These are phyloP conservation scores for Aegilops longissima DNA, from an alignment of 176 grass and related monocot genomes.

Conservation along the genomic window DNA sequence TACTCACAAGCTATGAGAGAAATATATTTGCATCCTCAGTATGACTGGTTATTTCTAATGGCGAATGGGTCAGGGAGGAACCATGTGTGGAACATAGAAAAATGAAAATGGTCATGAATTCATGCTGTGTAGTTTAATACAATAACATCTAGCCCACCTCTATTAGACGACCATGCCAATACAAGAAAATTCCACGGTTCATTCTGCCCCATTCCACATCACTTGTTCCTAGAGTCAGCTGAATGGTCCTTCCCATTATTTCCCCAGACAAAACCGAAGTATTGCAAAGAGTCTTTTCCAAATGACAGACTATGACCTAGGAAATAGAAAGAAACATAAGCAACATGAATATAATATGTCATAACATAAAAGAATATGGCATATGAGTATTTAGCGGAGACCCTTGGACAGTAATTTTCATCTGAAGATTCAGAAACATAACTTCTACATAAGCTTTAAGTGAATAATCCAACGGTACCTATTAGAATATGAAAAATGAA, in stretches of 20 bases:
- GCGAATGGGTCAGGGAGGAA: neutral
- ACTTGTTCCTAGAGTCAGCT: conserved; percentile 69
- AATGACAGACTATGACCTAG: conserved; percentile 58
- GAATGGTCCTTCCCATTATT: conserved; percentile 61
- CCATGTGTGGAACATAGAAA: neutral
- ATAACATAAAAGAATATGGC: conserved; percentile 19
- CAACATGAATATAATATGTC: conserved; percentile 17
- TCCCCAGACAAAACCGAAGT: conserved; percentile 51
- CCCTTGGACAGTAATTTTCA: conserved; percentile 74
- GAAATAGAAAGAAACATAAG: neutral
- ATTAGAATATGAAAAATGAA: conserved; percentile 17
- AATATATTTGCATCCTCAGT: neutral
- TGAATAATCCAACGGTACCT: conserved; percentile 86
- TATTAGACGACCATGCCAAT: conserved; percentile 87
- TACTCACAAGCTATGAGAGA: neutral
- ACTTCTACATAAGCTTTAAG: conserved; percentile 76
- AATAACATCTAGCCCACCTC: conserved; percentile 50
- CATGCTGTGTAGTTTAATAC: neutral
- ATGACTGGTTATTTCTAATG: neutral
- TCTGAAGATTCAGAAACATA: conserved; percentile 74
- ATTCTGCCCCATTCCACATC: conserved; percentile 79
- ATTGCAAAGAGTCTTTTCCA: conserved; percentile 69
- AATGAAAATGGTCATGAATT: conserved; percentile 1
- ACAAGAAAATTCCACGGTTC: conserved; percentile 84
- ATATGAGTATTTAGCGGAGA: conserved; percentile 48